Percentiles rank a stretch among this genome's conserved stretches.
These are phyloP conservation scores for Kentomonas sorsogonicus DNA, from an alignment of 208 protist species.

Conservation along the genomic window DNA sequence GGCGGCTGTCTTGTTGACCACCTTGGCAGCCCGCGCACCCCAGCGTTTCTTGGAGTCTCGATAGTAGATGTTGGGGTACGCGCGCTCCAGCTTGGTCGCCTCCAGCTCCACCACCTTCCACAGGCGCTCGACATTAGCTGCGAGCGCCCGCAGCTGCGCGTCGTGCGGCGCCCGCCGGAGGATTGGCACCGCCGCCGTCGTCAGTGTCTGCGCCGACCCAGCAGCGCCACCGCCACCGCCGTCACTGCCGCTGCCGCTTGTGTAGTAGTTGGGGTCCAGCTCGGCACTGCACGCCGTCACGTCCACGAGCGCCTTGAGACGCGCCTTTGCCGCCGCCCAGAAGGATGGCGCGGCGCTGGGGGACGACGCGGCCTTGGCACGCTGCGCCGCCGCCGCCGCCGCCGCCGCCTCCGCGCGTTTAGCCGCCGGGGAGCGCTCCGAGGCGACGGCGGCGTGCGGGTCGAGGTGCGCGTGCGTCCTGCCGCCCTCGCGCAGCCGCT, in stretches of 20 bases:
- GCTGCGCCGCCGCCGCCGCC: slow-evolving; percentile 1
- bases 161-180: slow-evolving; percentile 50
- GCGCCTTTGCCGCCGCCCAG: neutral
- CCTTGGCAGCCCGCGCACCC: slow-evolving; percentile 23
- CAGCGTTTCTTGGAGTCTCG: slow-evolving; percentile 50
- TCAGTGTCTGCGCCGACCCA: too few species aligned
- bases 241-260: neutral
- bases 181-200: slow-evolving; percentile 31
- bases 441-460: neutral
- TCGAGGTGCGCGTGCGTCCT: neutral
- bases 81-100: slow-evolving; percentile 49
- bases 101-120: slow-evolving; percentile 56
- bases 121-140: slow-evolving; percentile 38
- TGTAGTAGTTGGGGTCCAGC: slow-evolving; percentile 26
- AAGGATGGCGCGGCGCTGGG: neutral
- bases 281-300: slow-evolving; percentile 60
- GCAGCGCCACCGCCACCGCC: too few species aligned
- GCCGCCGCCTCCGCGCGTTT: too few species aligned
- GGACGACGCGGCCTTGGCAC: neutral
- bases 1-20: slow-evolving; percentile 49
- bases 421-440: too few species aligned
- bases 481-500: neutral
- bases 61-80: slow-evolving; percentile 58
- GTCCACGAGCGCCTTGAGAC: slow-evolving; percentile 21
- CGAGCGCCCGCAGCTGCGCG: slow-evolving; percentile 40